These are phyloP conservation scores for Nicotiana obtusifolia DNA, from an alignment of 257 asterid species.

Conservation along the genomic window DNA sequence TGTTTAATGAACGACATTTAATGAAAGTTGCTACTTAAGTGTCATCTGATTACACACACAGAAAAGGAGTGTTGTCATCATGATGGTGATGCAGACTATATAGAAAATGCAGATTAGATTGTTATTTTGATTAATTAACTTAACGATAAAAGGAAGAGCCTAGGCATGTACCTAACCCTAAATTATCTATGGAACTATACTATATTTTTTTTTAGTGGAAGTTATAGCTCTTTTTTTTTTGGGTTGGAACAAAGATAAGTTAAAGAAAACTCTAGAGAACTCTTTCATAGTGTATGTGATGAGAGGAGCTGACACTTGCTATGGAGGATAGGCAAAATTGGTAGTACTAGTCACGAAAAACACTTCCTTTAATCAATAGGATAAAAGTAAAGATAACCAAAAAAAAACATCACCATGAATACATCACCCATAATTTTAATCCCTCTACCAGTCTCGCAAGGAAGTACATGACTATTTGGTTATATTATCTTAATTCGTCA, in stretches of 20 bases:
- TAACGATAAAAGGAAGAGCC: not conserved
- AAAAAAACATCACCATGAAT: not conserved
- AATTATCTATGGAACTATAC: not conserved
- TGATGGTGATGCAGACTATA: not conserved
- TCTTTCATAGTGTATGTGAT: not conserved
- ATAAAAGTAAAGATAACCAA: not conserved
- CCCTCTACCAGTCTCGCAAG: not conserved
- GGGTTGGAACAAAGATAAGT: not conserved
- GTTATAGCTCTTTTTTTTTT: not conserved
- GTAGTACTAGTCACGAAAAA: not conserved
- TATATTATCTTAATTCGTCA: not conserved
- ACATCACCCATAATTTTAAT: not conserved
- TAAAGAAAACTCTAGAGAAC: not conserved
- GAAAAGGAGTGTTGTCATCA: not conserved
- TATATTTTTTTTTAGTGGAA: not conserved
- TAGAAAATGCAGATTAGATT: not conserved
- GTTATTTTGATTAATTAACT: not conserved
- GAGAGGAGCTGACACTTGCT: not conserved
- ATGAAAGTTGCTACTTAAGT: not conserved
- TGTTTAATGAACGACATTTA: not conserved
- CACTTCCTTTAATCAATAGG: not conserved
- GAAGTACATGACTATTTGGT: not conserved
- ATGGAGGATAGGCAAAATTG: not conserved
- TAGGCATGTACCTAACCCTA: not conserved
- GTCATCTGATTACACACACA: not conserved